Base-by-base conservation (phyloP, 164 flowering plant genomes). In the Pachysandra terminalis region DNA sequence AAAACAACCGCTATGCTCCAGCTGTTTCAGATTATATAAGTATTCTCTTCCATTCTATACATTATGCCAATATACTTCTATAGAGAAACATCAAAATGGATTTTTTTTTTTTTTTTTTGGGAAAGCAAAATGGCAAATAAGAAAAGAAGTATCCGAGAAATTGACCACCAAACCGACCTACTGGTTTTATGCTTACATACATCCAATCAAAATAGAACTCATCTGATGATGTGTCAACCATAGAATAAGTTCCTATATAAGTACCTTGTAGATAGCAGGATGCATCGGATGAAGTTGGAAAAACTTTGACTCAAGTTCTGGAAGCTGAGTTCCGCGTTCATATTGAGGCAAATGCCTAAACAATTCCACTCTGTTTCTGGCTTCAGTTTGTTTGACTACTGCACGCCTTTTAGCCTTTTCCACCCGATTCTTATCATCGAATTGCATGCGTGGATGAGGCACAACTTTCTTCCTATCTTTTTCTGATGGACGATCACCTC, bases 211-310 rank as follows among this genome's bases (percentile, higher is more conserved):
- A 45, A 10, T 13, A 15, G 51, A 15, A 5, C 51, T 12, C 51
- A 45, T 1, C 10, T n/a, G n/a, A n/a, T 45, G 51, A 12, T n/a
- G 28, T 40, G 13, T 35, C 25, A 41, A 37, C 17, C 7, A 21
- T 16, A 68, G 78, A 80, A 67, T 72, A 78, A 32, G 37, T 32
- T 32, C 37, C 71, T 60, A 56, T 75, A 78, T 41, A 72, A 60
- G 62, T 85, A 95, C 99, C 98, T 88, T 92, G 84, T 86, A 86
- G 41, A 95, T 90, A 68, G 97, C 82, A 68, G 96, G 97, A 85
- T 95, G 99, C 80, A 92, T 74, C 13, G 87, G 82, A 74, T 90
- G 93, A 69, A 89, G 85, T 69, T 85, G 87, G 76, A 89, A 95
- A 80, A 92, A 89, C 79, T 84, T 95, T 19, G 89, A 69, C 81